Evolutionary conservation across 1,284 basidiomycete species (phyloP).

Genomic region (Boletus sp.): DNA sequence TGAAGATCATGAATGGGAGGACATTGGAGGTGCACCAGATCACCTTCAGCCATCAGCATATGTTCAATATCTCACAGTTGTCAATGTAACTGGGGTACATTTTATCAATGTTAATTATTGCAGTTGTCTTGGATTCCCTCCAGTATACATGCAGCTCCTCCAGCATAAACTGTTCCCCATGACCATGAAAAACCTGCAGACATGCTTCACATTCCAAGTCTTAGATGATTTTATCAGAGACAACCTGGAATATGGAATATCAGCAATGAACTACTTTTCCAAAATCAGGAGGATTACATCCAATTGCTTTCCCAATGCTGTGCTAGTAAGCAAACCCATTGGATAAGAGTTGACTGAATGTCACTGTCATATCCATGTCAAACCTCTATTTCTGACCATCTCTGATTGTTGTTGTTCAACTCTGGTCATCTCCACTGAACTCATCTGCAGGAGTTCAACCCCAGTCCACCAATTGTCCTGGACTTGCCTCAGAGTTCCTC

Average conservation of each 20-base stretch:
- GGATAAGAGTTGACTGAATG: too few species aligned
- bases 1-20: not conserved
- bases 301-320: not conserved
- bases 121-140: not conserved
- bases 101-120: not conserved
- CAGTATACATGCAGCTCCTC: not conserved
- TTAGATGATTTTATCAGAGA: not conserved
- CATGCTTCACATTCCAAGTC: too few species aligned
- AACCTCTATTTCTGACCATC: too few species aligned
- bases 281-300: not conserved
- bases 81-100: not conserved
- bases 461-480: too few species aligned
- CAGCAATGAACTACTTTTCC: not conserved
- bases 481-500: too few species aligned
- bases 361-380: too few species aligned
- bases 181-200: not conserved
- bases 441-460: too few species aligned
- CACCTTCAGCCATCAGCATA: not conserved
- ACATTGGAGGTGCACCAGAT: not conserved
- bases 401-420: too few species aligned
- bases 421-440: too few species aligned
- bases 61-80: not conserved
- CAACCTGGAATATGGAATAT: slow-evolving; percentile 1
- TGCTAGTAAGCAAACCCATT: too few species aligned
- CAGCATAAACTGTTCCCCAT: not conserved